A percentile compares a stretch with the other conserved stretches of the same genome.
Evolutionary conservation across 768 basidiomycete species (phyloP).

Genomic region (Rickenella mellea): DNA sequence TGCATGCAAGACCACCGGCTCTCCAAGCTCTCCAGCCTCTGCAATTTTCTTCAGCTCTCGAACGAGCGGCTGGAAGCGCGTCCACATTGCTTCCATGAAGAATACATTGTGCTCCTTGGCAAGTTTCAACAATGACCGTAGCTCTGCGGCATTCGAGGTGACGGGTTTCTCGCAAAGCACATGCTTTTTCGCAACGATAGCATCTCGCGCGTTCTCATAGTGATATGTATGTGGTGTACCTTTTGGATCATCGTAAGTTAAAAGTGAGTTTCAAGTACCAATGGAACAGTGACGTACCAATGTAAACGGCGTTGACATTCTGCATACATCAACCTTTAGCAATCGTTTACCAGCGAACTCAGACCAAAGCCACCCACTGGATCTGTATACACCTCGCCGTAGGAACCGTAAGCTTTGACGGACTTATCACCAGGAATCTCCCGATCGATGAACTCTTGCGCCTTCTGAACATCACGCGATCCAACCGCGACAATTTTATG

Average conservation of each 20-base stretch:
- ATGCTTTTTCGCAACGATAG: slow-evolving; percentile 73
- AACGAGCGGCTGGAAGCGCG: slow-evolving; percentile 66
- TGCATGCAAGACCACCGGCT: slow-evolving; percentile 59
- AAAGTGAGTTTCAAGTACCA: background rate
- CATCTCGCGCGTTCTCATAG: slow-evolving; percentile 66
- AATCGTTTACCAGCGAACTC: background rate
- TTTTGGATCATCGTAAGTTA: slow-evolving; percentile 12
- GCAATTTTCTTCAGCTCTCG: slow-evolving; percentile 55
- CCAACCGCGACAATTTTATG: slow-evolving; percentile 72
- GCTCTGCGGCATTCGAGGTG: slow-evolving; percentile 67
- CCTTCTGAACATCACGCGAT: slow-evolving; percentile 61
- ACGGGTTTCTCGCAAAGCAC: slow-evolving; percentile 88
- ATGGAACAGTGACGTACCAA: slow-evolving; percentile 32
- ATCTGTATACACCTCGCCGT: slow-evolving; percentile 66
- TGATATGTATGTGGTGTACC: slow-evolving; percentile 84
- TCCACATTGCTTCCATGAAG: slow-evolving; percentile 92
- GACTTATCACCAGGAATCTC: slow-evolving; percentile 38
- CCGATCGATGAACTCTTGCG: slow-evolving; percentile 55
- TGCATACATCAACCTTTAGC: slow-evolving; percentile 14
- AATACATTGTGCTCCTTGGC: slow-evolving; percentile 76
- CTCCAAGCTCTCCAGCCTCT: slow-evolving; percentile 55
- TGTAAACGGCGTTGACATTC: slow-evolving; percentile 72
- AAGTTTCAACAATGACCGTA: slow-evolving; percentile 59
- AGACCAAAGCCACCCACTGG: slow-evolving; percentile 29
- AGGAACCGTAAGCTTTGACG: slow-evolving; percentile 64